phyloP scores from a whole-genome alignment of 106 monocot species.

The Posidonia australis region DNA sequence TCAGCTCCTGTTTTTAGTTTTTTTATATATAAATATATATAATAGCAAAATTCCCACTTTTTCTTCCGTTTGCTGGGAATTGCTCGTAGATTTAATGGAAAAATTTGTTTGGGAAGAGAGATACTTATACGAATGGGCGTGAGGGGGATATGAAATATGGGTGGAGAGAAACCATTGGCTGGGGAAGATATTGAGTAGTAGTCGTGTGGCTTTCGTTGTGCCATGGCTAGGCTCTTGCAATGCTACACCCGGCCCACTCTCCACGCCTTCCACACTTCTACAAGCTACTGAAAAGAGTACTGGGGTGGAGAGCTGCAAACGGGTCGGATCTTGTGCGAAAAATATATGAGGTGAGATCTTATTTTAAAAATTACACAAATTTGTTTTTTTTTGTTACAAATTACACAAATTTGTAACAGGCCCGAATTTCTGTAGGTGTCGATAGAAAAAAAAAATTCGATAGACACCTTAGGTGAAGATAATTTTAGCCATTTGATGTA shows the following conservation, averaged over 20 bases:
- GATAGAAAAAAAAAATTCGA: too few relatives aligned
- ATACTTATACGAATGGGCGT: not conserved
- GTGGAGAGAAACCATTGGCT: conserved; percentile 4
- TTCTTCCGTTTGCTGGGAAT: too few relatives aligned
- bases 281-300: too few relatives aligned
- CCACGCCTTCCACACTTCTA: not conserved
- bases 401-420: too few relatives aligned
- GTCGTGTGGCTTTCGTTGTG: conserved; percentile 6
- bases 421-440: too few relatives aligned
- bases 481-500: too few relatives aligned
- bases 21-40: not conserved
- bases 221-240: not conserved
- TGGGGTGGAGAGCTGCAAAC: too few relatives aligned
- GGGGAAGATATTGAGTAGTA: not conserved
- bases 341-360: too few relatives aligned
- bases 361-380: too few relatives aligned
- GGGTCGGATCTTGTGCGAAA: too few relatives aligned
- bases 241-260: not conserved
- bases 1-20: not conserved
- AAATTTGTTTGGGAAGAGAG: not conserved
- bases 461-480: too few relatives aligned
- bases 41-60: not conserved
- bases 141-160: conserved; percentile 5
- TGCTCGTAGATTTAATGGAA: not conserved
- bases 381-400: too few relatives aligned